These are phyloP conservation scores for Phoma sp. DNA, from an alignment of 2,329 filamentous ascomycete genomes.

Conservation along the genomic window DNA sequence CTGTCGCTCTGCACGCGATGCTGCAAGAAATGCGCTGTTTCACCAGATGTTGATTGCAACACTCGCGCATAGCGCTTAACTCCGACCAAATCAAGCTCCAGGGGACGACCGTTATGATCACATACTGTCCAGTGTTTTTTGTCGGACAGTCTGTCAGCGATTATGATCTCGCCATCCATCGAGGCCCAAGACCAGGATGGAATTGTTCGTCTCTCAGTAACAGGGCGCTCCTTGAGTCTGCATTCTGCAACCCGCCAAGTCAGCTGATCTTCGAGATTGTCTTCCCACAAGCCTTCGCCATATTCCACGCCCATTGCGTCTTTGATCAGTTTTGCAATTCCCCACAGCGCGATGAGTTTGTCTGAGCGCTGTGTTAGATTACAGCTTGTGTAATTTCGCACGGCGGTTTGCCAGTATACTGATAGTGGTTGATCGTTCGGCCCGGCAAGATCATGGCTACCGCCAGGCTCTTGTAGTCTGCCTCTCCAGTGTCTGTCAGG, in stretches of 20 bases:
- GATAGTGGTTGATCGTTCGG: constrained; percentile 28
- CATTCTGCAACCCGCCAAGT: constrained; percentile 31
- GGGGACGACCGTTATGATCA: constrained; percentile 19
- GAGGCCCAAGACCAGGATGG: constrained; percentile 36
- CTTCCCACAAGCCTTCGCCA: constrained; percentile 31
- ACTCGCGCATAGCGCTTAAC: constrained; percentile 3
- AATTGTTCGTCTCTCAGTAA: constrained; percentile 13
- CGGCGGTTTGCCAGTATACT: constrained; percentile 32
- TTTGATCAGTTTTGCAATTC: constrained; percentile 37
- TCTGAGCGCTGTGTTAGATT: constrained; percentile 27
- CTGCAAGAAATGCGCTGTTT: constrained; percentile 3
- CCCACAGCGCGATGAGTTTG: constrained; percentile 36
- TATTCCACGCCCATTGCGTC: constrained; percentile 29
- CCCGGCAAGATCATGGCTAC: constrained; percentile 16
- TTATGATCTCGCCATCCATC: constrained; percentile 25
- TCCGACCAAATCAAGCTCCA: constrained; percentile 21
- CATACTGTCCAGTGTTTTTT: constrained; percentile 18
- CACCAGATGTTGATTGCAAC: not conserved
- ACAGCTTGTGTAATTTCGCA: constrained; percentile 32
- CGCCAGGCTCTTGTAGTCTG: constrained; percentile 25
- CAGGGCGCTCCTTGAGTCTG: constrained; percentile 14
- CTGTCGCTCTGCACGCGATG: constrained; percentile 21
- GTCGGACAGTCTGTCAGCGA: constrained; percentile 22
- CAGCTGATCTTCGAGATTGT: constrained; percentile 34
- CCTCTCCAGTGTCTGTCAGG: constrained; percentile 36